phyloP scores from a whole-genome alignment of 1,284 basidiomycete genomes.

The Inonotus hispidus region DNA sequence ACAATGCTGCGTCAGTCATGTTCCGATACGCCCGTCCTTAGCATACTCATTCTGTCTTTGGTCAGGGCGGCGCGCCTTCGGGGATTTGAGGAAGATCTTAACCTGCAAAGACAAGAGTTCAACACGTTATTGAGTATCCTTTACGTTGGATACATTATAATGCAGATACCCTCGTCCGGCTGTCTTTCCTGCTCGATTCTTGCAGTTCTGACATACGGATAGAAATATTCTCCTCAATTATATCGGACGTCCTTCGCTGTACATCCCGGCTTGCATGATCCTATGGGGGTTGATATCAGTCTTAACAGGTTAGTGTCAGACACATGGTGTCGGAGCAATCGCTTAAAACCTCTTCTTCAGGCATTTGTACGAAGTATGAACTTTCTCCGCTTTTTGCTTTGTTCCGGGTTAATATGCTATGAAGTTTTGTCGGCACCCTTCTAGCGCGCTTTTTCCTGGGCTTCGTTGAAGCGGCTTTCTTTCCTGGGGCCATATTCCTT shows the following conservation, averaged over 20 bases:
- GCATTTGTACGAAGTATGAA: slow-evolving; percentile 50
- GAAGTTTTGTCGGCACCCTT: slow-evolving; percentile 13
- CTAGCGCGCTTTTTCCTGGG: slow-evolving; percentile 42
- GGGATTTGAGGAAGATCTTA: slow-evolving; percentile 67
- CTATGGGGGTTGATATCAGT: slow-evolving; percentile 67
- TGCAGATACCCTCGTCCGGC: slow-evolving; percentile 71
- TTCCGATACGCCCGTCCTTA: not conserved
- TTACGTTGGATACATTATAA: slow-evolving; percentile 70
- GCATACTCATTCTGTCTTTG: not conserved
- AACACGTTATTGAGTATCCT: slow-evolving; percentile 68
- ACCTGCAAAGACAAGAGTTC: slow-evolving; percentile 60
- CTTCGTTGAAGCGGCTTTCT: slow-evolving; percentile 33
- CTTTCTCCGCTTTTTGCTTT: not conserved
- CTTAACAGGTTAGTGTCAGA: slow-evolving; percentile 42
- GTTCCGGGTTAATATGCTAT: slow-evolving; percentile 7
- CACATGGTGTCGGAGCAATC: not conserved
- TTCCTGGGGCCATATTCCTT: slow-evolving; percentile 24
- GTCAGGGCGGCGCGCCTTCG: slow-evolving; percentile 57
- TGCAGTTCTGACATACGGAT: not conserved
- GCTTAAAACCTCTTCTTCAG: slow-evolving; percentile 28
- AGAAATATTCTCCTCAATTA: slow-evolving; percentile 73
- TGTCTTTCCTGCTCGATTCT: slow-evolving; percentile 9
- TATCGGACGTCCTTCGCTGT: slow-evolving; percentile 68
- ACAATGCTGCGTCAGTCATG: slow-evolving; percentile 50
- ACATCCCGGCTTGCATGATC: slow-evolving; percentile 67